phyloP scores from a whole-genome alignment of 768 basidiomycete species.

The Tylopilus rubrobrunneus region DNA sequence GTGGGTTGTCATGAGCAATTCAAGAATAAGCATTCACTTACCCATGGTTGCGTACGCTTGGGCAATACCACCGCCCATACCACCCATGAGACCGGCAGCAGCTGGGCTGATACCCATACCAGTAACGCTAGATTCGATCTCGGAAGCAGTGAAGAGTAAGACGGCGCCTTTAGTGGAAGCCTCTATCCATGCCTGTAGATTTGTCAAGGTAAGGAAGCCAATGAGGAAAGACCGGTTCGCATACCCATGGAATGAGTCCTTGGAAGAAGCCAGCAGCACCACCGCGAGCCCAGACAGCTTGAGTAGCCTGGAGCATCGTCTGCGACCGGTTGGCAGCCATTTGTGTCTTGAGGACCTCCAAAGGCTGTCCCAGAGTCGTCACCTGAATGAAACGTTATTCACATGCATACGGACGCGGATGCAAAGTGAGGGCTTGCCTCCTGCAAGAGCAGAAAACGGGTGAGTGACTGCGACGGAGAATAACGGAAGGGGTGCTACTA shows the following conservation, averaged over 20 bases:
- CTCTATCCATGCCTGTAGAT: conserved; percentile 91
- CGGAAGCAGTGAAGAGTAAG: conserved; percentile 92
- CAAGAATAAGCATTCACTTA: conserved; percentile 38
- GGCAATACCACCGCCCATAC: conserved; percentile 95
- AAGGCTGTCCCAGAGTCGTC: conserved; percentile 95
- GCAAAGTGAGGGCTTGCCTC: conserved; percentile 55
- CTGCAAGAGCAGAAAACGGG: conserved; percentile 35
- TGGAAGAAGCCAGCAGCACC: conserved; percentile 91
- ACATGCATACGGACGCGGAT: background rate
- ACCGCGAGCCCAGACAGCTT: conserved; percentile 88
- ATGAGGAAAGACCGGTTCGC: conserved; percentile 21
- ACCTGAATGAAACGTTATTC: conserved; percentile 51
- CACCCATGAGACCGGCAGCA: conserved; percentile 84
- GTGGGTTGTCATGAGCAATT: conserved; percentile 7
- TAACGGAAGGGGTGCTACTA: conserved; percentile 10
- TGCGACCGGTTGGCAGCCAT: conserved; percentile 98
- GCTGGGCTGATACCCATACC: conserved; percentile 73
- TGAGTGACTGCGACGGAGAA: conserved; percentile 7
- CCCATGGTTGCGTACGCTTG: conserved; percentile 99
- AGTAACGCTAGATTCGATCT: conserved; percentile 74
- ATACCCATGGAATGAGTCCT: conserved; percentile 97
- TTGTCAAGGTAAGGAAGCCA: background rate
- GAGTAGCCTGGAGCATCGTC: conserved; percentile 81
- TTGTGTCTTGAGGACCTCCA: conserved; percentile 98
- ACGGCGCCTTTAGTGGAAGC: conserved; percentile 98